Evolutionary conservation across 495 filamentous ascomycete genomes (phyloP).

Genomic region (Aspergillus bertholletiae): DNA sequence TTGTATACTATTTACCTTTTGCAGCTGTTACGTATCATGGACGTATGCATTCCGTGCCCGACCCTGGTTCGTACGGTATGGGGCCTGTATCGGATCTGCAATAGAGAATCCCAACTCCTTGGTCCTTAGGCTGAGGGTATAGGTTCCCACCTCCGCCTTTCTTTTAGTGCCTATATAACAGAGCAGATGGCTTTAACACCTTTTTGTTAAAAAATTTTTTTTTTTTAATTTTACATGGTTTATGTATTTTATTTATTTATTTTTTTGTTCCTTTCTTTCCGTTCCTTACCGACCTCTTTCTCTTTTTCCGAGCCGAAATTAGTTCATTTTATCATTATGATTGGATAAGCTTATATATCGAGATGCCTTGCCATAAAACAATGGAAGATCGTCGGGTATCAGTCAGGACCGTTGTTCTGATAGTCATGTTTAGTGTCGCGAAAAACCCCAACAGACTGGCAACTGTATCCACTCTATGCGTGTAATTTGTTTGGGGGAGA

Average conservation of each 20-base stretch:
- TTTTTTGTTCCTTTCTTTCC: background rate
- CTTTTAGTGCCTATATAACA: slow-evolving; percentile 9
- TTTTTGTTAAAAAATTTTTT: background rate
- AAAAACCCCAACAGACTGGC: background rate
- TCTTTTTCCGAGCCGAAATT: background rate
- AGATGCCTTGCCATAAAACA: too few relatives aligned
- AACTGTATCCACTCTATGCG: background rate
- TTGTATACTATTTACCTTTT: slow-evolving; percentile 10
- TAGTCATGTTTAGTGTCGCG: background rate
- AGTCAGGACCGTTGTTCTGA: background rate
- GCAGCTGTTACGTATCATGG: background rate
- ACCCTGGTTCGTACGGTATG: background rate
- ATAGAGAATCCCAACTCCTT: slow-evolving; percentile 12
- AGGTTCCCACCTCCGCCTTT: slow-evolving; percentile 8
- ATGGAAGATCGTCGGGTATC: background rate
- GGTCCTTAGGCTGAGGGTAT: background rate
- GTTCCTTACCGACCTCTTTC: background rate
- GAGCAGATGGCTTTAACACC: background rate
- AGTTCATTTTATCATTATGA: background rate
- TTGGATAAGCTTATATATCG: background rate
- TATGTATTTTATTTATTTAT: background rate
- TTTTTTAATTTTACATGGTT: background rate
- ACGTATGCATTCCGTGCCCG: background rate
- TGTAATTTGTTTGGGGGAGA: background rate
- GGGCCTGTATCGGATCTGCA: background rate